A percentile compares a stretch with the other conserved stretches of the same genome.
phyloP scores from a whole-genome alignment of 1,139 yeast species.

The Protomyces lactucae-debilis region DNA sequence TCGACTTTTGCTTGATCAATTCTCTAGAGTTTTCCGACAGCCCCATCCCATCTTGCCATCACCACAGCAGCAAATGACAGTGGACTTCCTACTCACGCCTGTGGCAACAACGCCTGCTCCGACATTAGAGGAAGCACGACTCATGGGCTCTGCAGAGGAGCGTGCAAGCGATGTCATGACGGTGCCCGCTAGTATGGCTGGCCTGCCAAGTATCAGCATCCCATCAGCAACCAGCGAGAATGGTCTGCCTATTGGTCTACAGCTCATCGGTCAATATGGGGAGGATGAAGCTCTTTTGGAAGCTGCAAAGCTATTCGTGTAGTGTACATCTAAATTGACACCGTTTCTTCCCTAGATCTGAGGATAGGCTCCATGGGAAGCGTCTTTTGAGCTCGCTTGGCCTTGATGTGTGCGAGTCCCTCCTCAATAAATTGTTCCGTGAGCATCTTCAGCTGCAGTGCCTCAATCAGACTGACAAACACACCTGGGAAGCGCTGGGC shows the following conservation, averaged over 20 bases:
- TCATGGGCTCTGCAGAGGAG: conserved; percentile 51
- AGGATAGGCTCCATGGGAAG: not conserved
- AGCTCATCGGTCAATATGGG: conserved; percentile 80
- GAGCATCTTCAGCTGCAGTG: conserved; percentile 7
- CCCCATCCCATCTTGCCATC: conserved; percentile 19
- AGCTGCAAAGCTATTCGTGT: not conserved
- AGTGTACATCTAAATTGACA: too few species aligned
- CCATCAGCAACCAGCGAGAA: conserved; percentile 48
- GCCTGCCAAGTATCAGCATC: conserved; percentile 74
- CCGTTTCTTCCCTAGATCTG: too few species aligned
- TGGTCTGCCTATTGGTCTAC: conserved; percentile 57
- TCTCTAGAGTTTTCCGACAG: conserved; percentile 56
- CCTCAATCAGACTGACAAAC: conserved; percentile 5
- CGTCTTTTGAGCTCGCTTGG: conserved; percentile 1
- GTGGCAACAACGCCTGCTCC: conserved; percentile 64
- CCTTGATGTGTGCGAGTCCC: conserved; percentile 7
- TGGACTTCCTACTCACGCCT: conserved; percentile 72
- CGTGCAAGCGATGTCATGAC: conserved; percentile 81
- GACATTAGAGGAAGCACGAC: conserved; percentile 39
- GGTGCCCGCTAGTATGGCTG: conserved; percentile 87
- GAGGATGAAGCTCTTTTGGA: conserved; percentile 60
- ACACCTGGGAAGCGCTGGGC: conserved; percentile 15
- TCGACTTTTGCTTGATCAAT: conserved; percentile 55
- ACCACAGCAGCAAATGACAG: conserved; percentile 37
- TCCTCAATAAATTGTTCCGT: conserved; percentile 13